phyloP scores from a whole-genome alignment of 257 asterid genomes.

The Gardenia jasminoides region DNA sequence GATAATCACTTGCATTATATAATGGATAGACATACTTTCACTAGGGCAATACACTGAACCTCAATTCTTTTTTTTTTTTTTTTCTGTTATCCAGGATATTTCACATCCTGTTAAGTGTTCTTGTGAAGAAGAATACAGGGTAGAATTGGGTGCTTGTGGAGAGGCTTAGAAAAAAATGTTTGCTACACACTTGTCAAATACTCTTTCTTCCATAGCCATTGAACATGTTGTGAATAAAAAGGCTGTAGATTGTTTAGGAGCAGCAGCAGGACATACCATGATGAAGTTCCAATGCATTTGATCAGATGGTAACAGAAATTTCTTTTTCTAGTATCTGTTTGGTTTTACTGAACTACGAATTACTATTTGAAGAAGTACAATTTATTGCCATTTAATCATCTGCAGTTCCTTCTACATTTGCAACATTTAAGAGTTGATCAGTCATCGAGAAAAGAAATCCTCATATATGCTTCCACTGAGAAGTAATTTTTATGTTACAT shows the following conservation, averaged over 20 bases:
- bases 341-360: background rate
- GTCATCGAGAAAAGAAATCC: background rate
- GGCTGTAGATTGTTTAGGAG: background rate
- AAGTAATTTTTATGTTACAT: background rate
- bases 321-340: background rate
- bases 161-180: conserved; percentile 15
- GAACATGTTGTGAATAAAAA: conserved; percentile 16
- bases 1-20: background rate
- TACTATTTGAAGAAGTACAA: background rate
- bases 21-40: background rate
- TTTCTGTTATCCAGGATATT: conserved; percentile 48
- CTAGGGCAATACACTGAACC: background rate
- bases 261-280: background rate
- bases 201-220: background rate
- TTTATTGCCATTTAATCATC: background rate
- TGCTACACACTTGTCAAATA: background rate
- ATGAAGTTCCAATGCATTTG: background rate
- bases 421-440: background rate
- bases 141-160: conserved; percentile 36
- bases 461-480: background rate
- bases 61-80: background rate
- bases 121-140: conserved; percentile 69
- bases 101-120: conserved; percentile 56
- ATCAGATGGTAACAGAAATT: background rate
- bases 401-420: background rate